Percentiles rank a stretch among this genome's conserved stretches.
phyloP scores from a whole-genome alignment of 169 alveolate species.

The Theileria annulata region DNA sequence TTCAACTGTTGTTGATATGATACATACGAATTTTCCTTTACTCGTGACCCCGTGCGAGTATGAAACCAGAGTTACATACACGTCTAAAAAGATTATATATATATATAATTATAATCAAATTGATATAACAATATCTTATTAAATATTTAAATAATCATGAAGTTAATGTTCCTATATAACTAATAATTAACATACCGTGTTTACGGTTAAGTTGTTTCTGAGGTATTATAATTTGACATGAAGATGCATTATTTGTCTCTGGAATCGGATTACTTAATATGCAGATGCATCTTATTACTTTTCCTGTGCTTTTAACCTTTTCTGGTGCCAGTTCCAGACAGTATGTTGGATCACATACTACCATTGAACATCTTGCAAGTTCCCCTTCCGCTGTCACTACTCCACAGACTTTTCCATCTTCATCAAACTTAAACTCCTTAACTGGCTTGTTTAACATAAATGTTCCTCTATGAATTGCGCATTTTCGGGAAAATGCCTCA shows the following conservation, averaged over 20 bases:
- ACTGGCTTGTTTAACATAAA: conserved; percentile 93
- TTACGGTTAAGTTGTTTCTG: conserved; percentile 91
- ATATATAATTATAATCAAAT: background rate
- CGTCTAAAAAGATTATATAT: conserved; percentile 70
- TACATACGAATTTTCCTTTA: conserved; percentile 93
- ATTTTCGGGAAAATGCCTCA: conserved; percentile 93
- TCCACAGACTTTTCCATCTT: conserved; percentile 90
- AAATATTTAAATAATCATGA: background rate
- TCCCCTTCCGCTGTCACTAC: conserved; percentile 88
- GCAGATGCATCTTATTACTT: conserved; percentile 89
- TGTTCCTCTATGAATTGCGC: conserved; percentile 97
- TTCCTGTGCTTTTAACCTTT: conserved; percentile 74
- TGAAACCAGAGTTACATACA: conserved; percentile 92
- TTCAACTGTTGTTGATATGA: conserved; percentile 95
- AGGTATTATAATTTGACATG: conserved; percentile 94
- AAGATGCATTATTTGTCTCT: conserved; percentile 89
- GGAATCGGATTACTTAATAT: conserved; percentile 94
- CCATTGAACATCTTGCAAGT: conserved; percentile 89
- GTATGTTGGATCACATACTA: conserved; percentile 95
- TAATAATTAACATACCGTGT: conserved; percentile 66
- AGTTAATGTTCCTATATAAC: background rate
- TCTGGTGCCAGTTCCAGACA: conserved; percentile 69
- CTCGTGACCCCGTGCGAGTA: conserved; percentile 91
- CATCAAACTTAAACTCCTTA: conserved; percentile 88
- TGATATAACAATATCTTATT: background rate